Conservation (phyloP, 139 green algal genomes). For the Edaphochlamys debaryana region DNA sequence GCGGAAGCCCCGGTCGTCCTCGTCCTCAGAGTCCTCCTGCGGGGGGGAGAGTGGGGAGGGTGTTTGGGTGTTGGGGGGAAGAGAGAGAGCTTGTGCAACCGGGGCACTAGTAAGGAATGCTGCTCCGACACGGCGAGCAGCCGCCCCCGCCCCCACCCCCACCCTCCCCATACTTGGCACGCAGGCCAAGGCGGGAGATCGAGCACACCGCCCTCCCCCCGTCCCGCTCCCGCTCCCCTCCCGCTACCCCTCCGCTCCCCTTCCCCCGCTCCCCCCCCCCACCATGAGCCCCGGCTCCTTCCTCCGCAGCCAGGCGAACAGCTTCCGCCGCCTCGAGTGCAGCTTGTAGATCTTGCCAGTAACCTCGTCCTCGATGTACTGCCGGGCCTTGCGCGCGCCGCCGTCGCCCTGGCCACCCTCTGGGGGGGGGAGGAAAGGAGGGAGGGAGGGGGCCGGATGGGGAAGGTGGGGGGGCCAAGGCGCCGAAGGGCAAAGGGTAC, state of each 20-base stretch:
- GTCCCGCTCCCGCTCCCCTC: no score
- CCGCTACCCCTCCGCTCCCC: no score
- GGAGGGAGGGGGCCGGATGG: no score
- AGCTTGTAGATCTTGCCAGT: conserved; percentile 56
- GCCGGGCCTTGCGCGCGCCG: background rate
- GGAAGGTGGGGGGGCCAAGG: no score
- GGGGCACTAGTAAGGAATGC: no score
- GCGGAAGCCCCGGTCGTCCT: conserved; percentile 32
- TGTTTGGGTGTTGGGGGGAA: background rate
- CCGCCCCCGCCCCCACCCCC: no score
- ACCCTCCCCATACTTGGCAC: no score
- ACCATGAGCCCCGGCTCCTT: conserved; percentile 21
- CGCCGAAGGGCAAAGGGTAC: no score
- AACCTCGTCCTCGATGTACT: conserved; percentile 57
- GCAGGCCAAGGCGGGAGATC: no score
- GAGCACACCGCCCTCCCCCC: no score
- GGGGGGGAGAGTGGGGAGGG: background rate
- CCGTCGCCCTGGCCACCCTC: conserved; percentile 34
- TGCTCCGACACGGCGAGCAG: no score
- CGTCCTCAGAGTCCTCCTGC: conserved; percentile 12
- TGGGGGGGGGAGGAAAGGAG: background rate
- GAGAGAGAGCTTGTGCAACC: background rate
- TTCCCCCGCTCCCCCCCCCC: no score
- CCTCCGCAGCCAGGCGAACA: conserved; percentile 22
- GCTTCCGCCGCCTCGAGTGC: conserved; percentile 13